Evolutionary conservation across 257 asterid genomes (phyloP).

Genomic region (Nicotiana sylvestris): DNA sequence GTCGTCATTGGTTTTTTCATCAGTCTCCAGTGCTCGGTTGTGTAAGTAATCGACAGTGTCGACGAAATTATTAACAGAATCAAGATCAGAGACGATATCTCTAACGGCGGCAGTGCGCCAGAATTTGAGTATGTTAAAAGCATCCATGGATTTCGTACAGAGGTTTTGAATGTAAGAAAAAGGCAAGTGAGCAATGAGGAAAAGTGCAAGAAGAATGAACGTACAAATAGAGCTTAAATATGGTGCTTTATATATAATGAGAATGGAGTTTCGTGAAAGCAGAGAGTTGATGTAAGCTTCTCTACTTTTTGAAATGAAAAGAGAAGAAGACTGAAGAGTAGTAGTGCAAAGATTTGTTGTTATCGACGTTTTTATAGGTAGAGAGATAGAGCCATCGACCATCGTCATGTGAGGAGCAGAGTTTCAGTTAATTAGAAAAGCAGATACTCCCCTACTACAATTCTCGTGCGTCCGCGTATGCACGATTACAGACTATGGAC

Average conservation of each 20-base stretch:
- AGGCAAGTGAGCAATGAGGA: no score
- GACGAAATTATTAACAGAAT: background rate
- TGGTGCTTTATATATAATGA: background rate
- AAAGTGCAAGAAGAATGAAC: no score
- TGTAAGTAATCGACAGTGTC: conserved; percentile 16
- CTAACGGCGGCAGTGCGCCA: background rate
- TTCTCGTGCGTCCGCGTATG: background rate
- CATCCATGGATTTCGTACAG: conserved; percentile 38
- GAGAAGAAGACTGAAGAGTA: background rate
- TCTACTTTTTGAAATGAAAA: background rate
- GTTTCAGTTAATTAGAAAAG: background rate
- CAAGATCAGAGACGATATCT: background rate
- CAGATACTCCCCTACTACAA: no score
- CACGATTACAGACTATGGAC: conserved; percentile 6
- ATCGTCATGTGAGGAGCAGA: background rate
- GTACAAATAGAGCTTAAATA: background rate
- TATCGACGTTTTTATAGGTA: background rate
- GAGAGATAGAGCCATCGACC: background rate
- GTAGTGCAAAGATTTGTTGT: background rate
- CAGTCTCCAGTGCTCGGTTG: conserved; percentile 23
- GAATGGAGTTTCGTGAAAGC: background rate
- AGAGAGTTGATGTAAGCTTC: conserved; percentile 9
- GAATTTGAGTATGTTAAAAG: conserved; percentile 48
- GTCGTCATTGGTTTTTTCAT: conserved; percentile 39
- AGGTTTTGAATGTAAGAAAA: background rate